A percentile compares a stretch with the other conserved stretches of the same genome.
Conservation (phyloP, 495 filamentous ascomycete genomes). For the Trichoderma reesei region DNA sequence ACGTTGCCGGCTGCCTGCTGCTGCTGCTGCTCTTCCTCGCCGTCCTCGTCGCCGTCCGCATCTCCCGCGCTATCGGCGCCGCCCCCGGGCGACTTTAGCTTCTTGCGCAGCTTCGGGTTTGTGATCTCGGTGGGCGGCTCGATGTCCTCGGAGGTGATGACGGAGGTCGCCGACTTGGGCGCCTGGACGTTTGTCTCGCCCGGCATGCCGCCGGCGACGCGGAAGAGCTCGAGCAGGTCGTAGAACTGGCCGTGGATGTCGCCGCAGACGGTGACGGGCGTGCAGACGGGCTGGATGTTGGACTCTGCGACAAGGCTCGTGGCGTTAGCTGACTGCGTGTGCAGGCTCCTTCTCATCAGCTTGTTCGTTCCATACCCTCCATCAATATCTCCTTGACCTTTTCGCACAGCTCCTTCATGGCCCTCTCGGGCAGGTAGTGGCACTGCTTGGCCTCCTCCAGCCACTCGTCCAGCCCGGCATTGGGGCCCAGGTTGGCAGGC, state of each 20-base stretch:
- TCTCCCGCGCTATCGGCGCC: constrained; percentile 15
- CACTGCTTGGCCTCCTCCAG: constrained; percentile 90
- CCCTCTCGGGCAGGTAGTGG: constrained; percentile 86
- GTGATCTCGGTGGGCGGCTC: constrained; percentile 79
- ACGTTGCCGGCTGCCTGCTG: constrained; percentile 23
- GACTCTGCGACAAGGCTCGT: constrained; percentile 51
- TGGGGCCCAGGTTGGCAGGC: constrained; percentile 69
- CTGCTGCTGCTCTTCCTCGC: constrained; percentile 35
- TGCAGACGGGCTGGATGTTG: constrained; percentile 92
- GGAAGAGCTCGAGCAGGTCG: constrained; percentile 92
- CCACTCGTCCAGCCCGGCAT: constrained; percentile 92
- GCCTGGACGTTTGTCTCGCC: constrained; percentile 57
- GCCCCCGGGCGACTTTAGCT: constrained; percentile 50
- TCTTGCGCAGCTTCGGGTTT: constrained; percentile 72
- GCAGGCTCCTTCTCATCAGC: background rate
- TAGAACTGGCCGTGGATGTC: constrained; percentile 99
- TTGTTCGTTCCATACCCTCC: constrained; percentile 57
- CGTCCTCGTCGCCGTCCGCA: constrained; percentile 35
- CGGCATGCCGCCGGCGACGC: constrained; percentile 91
- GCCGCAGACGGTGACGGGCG: constrained; percentile 95
- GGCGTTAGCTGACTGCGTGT: background rate
- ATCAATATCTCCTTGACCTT: constrained; percentile 97
- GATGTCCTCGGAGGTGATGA: constrained; percentile 76
- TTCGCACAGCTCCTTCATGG: constrained; percentile 98
- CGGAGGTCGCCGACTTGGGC: constrained; percentile 51